A percentile compares a stretch with the other conserved stretches of the same genome.
These are phyloP conservation scores for Plantago lanceolata DNA, from an alignment of 305 asterid genomes.

Conservation along the genomic window DNA sequence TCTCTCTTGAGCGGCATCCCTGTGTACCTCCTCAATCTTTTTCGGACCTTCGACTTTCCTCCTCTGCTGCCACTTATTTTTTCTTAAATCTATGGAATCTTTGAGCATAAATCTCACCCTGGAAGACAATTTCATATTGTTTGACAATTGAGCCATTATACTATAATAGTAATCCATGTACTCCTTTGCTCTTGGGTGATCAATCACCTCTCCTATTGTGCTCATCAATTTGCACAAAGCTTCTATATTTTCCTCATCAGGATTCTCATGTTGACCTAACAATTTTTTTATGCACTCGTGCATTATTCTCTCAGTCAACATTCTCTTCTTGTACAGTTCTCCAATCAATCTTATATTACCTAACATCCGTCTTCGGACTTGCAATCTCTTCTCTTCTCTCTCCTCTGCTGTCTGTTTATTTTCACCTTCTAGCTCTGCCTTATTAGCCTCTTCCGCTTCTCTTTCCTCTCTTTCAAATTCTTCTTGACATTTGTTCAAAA, in stretches of 20 bases:
- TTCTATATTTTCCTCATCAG: constrained; percentile 77
- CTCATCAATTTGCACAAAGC: constrained; percentile 83
- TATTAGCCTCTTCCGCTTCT: constrained; percentile 66
- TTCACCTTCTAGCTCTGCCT: constrained; percentile 62
- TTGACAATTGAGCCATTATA: constrained; percentile 48
- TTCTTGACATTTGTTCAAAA: constrained; percentile 73
- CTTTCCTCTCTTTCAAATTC: constrained; percentile 82
- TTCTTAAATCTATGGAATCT: constrained; percentile 72
- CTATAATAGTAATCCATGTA: constrained; percentile 61
- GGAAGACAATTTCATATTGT: constrained; percentile 48
- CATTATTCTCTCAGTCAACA: constrained; percentile 79
- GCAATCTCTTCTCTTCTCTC: constrained; percentile 61
- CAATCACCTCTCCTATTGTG: constrained; percentile 79
- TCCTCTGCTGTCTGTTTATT: constrained; percentile 51
- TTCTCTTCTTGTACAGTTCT: constrained; percentile 72
- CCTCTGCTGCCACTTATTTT: constrained; percentile 82
- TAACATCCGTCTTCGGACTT: constrained; percentile 61
- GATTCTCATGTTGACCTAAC: constrained; percentile 60
- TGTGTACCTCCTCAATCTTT: constrained; percentile 71
- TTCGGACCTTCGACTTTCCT: constrained; percentile 85
- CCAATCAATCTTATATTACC: constrained; percentile 85
- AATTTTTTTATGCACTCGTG: constrained; percentile 70
- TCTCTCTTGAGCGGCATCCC: constrained; percentile 80
- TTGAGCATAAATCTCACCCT: constrained; percentile 72
- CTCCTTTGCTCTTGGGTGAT: constrained; percentile 62